These are phyloP conservation scores for Neofusicoccum laricinum DNA, from an alignment of 2,329 filamentous ascomycete species.

Conservation along the genomic window DNA sequence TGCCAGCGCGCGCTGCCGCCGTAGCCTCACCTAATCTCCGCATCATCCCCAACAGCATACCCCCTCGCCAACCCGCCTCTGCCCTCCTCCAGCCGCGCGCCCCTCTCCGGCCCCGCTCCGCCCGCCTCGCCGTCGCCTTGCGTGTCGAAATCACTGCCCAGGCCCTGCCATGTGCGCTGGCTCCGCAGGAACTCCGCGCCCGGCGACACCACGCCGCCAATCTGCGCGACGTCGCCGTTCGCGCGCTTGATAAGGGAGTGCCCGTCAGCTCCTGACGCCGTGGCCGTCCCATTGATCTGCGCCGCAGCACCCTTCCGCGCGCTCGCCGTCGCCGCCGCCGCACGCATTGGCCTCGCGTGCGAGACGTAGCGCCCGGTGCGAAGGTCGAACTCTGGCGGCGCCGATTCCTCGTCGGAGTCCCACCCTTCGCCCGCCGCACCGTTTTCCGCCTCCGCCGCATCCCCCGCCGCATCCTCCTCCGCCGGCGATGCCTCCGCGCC, in stretches of 20 bases:
- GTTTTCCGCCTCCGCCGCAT: constrained; percentile 18
- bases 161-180: constrained; percentile 83
- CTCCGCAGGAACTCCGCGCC: constrained; percentile 83
- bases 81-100: constrained; percentile 77
- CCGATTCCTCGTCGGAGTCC: constrained; percentile 67
- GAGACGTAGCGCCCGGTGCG: constrained; percentile 81
- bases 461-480: constrained; percentile 30
- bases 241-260: constrained; percentile 60
- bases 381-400: constrained; percentile 85
- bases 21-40: constrained; percentile 23
- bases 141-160: constrained; percentile 78
- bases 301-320: constrained; percentile 17
- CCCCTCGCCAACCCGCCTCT: constrained; percentile 84
- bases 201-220: constrained; percentile 85
- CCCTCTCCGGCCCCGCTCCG: constrained; percentile 48
- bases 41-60: constrained; percentile 68
- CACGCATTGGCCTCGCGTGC: constrained; percentile 68
- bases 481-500: constrained; percentile 19
- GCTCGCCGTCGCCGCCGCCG: constrained; percentile 22
- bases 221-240: constrained; percentile 71
- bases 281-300: background rate
- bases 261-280: background rate
- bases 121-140: constrained; percentile 59
- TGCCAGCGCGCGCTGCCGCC: background rate
- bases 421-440: constrained; percentile 47